Conservation (phyloP, 306 rosid genomes). For the Sicyos edulis region DNA sequence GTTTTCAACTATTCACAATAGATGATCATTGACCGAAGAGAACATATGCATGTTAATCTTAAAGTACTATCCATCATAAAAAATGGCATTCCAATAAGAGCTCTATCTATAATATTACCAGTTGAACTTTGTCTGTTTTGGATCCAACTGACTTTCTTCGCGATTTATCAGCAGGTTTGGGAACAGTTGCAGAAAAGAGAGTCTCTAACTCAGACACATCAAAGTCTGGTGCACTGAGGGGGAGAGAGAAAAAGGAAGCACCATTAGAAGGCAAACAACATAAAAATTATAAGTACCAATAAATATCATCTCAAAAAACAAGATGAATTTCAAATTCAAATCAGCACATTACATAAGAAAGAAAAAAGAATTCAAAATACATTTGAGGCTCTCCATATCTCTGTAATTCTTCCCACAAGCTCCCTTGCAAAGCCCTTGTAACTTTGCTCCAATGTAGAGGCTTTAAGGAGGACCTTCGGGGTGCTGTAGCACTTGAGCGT, state of each 20-base stretch:
- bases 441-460: conserved; percentile 98
- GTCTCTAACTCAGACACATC: conserved; percentile 87
- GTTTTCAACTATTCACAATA: background rate
- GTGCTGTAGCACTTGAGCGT: conserved; percentile 47
- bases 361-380: conserved; percentile 39
- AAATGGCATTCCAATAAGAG: background rate
- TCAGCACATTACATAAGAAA: background rate
- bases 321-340: conserved; percentile 4
- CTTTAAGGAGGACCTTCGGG: conserved; percentile 72
- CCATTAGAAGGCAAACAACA: conserved; percentile 1
- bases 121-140: conserved; percentile 73
- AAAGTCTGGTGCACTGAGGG: conserved; percentile 75
- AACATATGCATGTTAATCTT: background rate
- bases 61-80: conserved; percentile 5
- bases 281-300: background rate
- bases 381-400: conserved; percentile 73
- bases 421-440: conserved; percentile 89
- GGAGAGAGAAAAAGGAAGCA: conserved; percentile 23
- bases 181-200: conserved; percentile 81
- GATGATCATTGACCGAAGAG: background rate
- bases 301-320: background rate
- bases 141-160: conserved; percentile 78
- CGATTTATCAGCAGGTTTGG: conserved; percentile 79
- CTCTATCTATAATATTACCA: conserved; percentile 50
- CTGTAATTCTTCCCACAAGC: conserved; percentile 96